phyloP scores from a whole-genome alignment of 441 rosid genomes.

The Aquilaria agallochum region DNA sequence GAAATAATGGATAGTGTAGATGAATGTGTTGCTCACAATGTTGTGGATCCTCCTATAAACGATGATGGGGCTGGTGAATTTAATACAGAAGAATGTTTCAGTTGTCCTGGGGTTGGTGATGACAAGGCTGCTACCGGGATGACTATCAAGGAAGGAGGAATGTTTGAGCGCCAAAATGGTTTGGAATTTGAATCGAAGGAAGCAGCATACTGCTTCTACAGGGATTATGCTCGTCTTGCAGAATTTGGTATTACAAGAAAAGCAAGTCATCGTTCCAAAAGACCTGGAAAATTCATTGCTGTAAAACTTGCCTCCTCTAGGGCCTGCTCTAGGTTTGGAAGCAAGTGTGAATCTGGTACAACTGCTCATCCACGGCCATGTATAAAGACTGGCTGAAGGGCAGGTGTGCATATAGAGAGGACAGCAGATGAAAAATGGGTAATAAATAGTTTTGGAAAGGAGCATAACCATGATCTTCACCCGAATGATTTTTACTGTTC shows the following conservation, averaged over 20 bases:
- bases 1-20: constrained; percentile 3
- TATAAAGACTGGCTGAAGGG: constrained; percentile 18
- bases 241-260: constrained; percentile 16
- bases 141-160: background rate
- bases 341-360: constrained; percentile 7
- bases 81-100: background rate
- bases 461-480: constrained; percentile 18
- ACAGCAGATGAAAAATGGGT: constrained; percentile 15
- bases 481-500: constrained; percentile 12
- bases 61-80: constrained; percentile 1
- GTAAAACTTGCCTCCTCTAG: constrained; percentile 15
- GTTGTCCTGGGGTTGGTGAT: constrained; percentile 3
- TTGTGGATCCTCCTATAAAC: constrained; percentile 2
- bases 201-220: constrained; percentile 14
- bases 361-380: constrained; percentile 12
- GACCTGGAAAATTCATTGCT: constrained; percentile 16
- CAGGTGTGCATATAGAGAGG: constrained; percentile 17
- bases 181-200: constrained; percentile 17
- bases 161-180: constrained; percentile 14
- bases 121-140: background rate
- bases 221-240: constrained; percentile 15
- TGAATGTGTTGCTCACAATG: constrained; percentile 1
- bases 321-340: constrained; percentile 10
- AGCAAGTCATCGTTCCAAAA: constrained; percentile 17
- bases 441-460: constrained; percentile 12